These are phyloP conservation scores for Flaveria linearis DNA, from an alignment of 129 eudicot genomes.

Conservation along the genomic window DNA sequence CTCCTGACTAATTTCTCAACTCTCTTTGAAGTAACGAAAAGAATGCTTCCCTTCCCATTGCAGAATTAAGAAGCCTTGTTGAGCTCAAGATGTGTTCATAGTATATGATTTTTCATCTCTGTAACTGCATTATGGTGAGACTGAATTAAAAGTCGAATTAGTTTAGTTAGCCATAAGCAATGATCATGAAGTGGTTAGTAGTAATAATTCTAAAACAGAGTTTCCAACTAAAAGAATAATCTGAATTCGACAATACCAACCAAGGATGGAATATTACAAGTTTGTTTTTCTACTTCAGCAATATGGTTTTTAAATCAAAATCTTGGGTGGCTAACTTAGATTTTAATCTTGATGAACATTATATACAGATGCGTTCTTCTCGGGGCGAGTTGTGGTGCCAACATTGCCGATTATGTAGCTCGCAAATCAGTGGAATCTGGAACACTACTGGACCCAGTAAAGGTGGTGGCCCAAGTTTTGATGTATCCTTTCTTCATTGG, in stretches of 20 bases:
- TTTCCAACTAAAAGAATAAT: neutral
- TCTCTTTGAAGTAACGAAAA: too few species aligned
- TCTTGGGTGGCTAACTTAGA: neutral
- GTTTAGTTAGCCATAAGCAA: neutral
- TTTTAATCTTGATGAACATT: constrained; percentile 8
- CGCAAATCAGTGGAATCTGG: constrained; percentile 68
- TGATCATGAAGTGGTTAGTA: neutral
- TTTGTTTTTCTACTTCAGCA: constrained; percentile 8
- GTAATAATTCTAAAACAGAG: neutral
- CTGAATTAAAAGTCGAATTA: too few species aligned
- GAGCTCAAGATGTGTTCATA: too few species aligned
- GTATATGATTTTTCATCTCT: too few species aligned
- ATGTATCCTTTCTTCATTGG: constrained; percentile 92
- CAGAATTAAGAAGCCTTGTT: too few species aligned
- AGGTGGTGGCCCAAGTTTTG: constrained; percentile 78
- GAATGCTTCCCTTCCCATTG: too few species aligned
- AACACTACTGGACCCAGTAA: constrained; percentile 72
- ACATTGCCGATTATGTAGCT: constrained; percentile 74
- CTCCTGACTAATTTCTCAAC: too few species aligned
- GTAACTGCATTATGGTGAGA: too few species aligned
- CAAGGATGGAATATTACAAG: neutral
- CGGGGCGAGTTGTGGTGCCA: constrained; percentile 80
- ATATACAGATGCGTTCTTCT: constrained; percentile 69
- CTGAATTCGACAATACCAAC: neutral
- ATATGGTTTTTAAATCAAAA: neutral